These are phyloP conservation scores for Lentinula lateritia DNA, from an alignment of 768 basidiomycete genomes.

Conservation along the genomic window DNA sequence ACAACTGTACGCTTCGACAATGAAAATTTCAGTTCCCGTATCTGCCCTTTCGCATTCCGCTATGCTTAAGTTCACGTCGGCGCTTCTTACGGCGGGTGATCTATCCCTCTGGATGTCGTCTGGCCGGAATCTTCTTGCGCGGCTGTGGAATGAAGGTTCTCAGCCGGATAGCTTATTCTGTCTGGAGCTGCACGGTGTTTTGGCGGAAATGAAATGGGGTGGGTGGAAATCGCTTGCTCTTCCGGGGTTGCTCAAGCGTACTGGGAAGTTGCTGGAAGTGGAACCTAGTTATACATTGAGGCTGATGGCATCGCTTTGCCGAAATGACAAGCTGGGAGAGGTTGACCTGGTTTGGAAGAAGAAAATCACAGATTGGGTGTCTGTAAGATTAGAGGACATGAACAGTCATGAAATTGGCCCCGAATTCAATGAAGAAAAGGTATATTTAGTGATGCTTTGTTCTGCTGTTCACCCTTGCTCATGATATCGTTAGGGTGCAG, in stretches of 20 bases:
- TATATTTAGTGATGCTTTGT: constrained; percentile 17
- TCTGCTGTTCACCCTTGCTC: neutral
- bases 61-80: constrained; percentile 34
- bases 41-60: constrained; percentile 10
- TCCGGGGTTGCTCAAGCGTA: constrained; percentile 51
- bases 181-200: constrained; percentile 49
- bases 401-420: constrained; percentile 16
- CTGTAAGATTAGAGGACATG: constrained; percentile 30
- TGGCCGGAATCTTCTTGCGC: constrained; percentile 53
- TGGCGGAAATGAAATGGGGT: constrained; percentile 55
- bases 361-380: constrained; percentile 46
- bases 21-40: constrained; percentile 18
- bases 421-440: constrained; percentile 26
- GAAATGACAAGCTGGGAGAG: constrained; percentile 46
- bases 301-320: constrained; percentile 45
- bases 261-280: constrained; percentile 37
- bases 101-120: constrained; percentile 46
- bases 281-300: constrained; percentile 38
- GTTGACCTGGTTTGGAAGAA: constrained; percentile 57
- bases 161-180: constrained; percentile 32
- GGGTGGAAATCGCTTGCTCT: constrained; percentile 72
- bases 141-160: constrained; percentile 31
- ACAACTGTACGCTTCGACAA: neutral
- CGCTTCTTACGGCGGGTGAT: constrained; percentile 36
- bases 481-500: constrained; percentile 30